Base-by-base conservation (phyloP, 2,329 filamentous ascomycete genomes). In the Pseudogymnoascus sp. region DNA sequence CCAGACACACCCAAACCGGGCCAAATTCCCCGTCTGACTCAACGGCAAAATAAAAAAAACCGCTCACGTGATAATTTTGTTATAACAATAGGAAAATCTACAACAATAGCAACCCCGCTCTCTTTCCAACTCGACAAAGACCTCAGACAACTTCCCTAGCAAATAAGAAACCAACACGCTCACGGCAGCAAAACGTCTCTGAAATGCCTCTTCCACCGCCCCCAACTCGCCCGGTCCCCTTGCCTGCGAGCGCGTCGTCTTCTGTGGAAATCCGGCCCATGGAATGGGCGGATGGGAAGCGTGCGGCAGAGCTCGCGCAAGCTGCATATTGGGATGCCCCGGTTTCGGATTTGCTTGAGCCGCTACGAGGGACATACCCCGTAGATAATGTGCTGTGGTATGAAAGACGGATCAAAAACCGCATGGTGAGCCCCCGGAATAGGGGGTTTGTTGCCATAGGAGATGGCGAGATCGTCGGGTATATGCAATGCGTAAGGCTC, bases 271-370 rank as follows among this genome's bases (percentile, higher is more conserved):
- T 55, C 11, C 49, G 49, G 9, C 49, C 49, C 28, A 55, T 55
- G 28, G 16, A 4, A 55, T 55, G 28, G 28, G 8, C 49, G 9
- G 49, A 55, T 55, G 9, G 5, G 9, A 55, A 14, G 28, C 49
- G 49, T 55, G 2, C 28, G 5, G n/a, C 6, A 55, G 49, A 55
- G 49, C 28, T 68, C 5, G 66, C 68, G 35, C 64, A 66, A n/a
- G 60, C 19, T 28, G 67, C 66, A 2, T 70, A 70, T 60, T 60
- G 49, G 35, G 23, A 67, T 33, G 64, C 65, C 2, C 23, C 52
- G 5, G 60, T 70, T 7, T 64, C 61, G 3, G n/a, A 55, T n/a
- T 69, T 64, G 28, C 52, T 68, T 28, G 30, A 64, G 4, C 69
- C 69, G 4, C 30, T 62, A 16, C 64, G 67, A 7, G 41, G 23